Conservation (phyloP, 2,329 filamentous ascomycete species). For the Anthostomella pinea region DNA sequence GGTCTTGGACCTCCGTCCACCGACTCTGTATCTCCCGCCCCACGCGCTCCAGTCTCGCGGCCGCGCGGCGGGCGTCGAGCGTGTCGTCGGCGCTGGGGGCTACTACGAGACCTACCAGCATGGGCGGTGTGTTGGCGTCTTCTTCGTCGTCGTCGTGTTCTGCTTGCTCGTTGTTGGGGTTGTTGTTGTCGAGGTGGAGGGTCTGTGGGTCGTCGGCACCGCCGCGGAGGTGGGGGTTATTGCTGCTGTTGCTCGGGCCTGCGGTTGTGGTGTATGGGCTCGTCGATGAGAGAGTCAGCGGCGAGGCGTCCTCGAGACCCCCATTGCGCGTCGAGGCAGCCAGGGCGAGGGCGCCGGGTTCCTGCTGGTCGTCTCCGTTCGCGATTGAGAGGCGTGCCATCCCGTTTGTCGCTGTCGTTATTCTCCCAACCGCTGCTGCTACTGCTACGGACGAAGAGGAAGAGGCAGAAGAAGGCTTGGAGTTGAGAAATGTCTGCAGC, state of each 20-base stretch:
- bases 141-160: slow-evolving; percentile 14
- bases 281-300: slow-evolving; percentile 6
- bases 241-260: not conserved
- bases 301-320: slow-evolving; percentile 1
- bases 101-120: slow-evolving; percentile 54
- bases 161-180: slow-evolving; percentile 7
- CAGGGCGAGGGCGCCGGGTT: slow-evolving; percentile 1
- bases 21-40: slow-evolving; percentile 54
- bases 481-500: slow-evolving; percentile 28
- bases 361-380: not conserved
- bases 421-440: slow-evolving; percentile 1
- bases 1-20: slow-evolving; percentile 40
- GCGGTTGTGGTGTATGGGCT: not conserved
- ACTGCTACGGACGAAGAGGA: not conserved
- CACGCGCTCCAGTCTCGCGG: slow-evolving; percentile 51
- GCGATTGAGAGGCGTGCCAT: too few species aligned
- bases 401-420: slow-evolving; percentile 2
- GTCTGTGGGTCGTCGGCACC: slow-evolving; percentile 1
- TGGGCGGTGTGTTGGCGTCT: slow-evolving; percentile 40
- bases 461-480: slow-evolving; percentile 3
- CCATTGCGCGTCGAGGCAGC: not conserved
- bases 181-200: not conserved
- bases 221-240: slow-evolving; percentile 8
- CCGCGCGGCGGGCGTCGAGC: slow-evolving; percentile 51
- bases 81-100: slow-evolving; percentile 46